Conservation (phyloP, 768 basidiomycete species). For the Boletus edulis region DNA sequence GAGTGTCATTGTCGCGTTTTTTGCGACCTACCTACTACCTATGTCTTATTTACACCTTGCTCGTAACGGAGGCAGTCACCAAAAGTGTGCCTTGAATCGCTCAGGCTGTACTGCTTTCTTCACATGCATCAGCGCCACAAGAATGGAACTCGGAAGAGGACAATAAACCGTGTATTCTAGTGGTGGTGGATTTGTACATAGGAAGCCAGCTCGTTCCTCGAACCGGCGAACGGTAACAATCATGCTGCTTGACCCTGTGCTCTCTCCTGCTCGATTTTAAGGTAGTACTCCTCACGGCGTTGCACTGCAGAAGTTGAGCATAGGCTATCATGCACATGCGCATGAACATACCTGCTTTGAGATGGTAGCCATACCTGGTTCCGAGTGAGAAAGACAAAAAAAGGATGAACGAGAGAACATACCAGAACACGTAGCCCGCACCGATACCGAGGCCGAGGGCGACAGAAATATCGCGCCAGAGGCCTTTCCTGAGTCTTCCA, state of each 20-base stretch:
- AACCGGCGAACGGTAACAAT: background rate
- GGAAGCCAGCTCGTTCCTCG: background rate
- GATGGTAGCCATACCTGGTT: slow-evolving; percentile 77
- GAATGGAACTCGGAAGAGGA: slow-evolving; percentile 8
- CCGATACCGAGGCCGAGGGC: slow-evolving; percentile 75
- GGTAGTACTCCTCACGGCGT: slow-evolving; percentile 80
- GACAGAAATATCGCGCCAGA: slow-evolving; percentile 81
- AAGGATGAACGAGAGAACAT: slow-evolving; percentile 29
- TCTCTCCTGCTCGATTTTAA: slow-evolving; percentile 72
- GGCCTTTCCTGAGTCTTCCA: slow-evolving; percentile 89
- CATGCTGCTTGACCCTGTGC: slow-evolving; percentile 16
- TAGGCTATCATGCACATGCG: slow-evolving; percentile 2
- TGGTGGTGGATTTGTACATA: slow-evolving; percentile 10
- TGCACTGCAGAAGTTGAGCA: slow-evolving; percentile 53
- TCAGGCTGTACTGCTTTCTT: too few species aligned
- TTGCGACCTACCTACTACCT: background rate
- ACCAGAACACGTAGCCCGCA: slow-evolving; percentile 84
- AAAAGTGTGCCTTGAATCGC: too few species aligned
- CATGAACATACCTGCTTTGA: slow-evolving; percentile 61
- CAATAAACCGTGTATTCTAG: slow-evolving; percentile 13
- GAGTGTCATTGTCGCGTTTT: background rate
- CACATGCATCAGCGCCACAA: slow-evolving; percentile 9
- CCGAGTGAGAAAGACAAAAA: slow-evolving; percentile 25
- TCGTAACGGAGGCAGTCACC: background rate
- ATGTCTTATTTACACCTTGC: slow-evolving; percentile 31